A percentile compares a stretch with the other conserved stretches of the same genome.
Conservation (phyloP, 257 asterid species). For the Cynanchum wilfordii region DNA sequence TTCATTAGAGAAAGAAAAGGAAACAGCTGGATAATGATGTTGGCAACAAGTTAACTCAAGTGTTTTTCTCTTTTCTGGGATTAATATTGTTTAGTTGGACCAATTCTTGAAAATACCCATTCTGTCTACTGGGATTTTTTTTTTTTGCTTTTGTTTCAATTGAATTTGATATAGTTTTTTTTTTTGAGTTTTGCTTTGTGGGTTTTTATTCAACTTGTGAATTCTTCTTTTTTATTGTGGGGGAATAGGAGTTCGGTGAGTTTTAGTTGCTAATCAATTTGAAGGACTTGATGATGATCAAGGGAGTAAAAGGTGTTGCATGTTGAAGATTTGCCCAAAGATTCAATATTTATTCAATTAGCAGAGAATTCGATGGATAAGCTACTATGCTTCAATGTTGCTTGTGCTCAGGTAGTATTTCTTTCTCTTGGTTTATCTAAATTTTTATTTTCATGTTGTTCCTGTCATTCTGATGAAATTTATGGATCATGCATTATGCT, state of each 20-base stretch:
- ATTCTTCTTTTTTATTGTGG: conserved; percentile 1
- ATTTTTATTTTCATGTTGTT: neutral
- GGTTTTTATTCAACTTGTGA: conserved; percentile 12
- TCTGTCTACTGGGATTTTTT: neutral
- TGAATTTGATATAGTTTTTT: neutral
- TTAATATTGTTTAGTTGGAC: conserved; percentile 16
- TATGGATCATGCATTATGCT: conserved; percentile 9
- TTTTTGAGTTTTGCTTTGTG: conserved; percentile 12
- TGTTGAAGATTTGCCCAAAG: conserved; percentile 12
- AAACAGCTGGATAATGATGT: conserved; percentile 1
- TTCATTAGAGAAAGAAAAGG: conserved; percentile 16
- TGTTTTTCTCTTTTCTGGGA: neutral
- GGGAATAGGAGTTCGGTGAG: conserved; percentile 1
- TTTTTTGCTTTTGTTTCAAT: neutral
- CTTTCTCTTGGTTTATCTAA: neutral
- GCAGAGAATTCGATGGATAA: conserved; percentile 28
- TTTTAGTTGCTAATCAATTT: conserved; percentile 4
- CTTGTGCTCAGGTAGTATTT: conserved; percentile 30
- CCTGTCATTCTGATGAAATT: neutral
- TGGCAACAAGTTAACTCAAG: conserved; percentile 11
- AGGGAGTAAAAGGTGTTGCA: conserved; percentile 17
- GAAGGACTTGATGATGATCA: conserved; percentile 18
- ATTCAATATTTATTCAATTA: conserved; percentile 6
- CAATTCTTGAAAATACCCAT: conserved; percentile 14
- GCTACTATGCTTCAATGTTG: conserved; percentile 27